Percentiles rank a stretch among this genome's conserved stretches.
Conservation (phyloP, 352 stramenopile species). For the Plasmopara halstedii region DNA sequence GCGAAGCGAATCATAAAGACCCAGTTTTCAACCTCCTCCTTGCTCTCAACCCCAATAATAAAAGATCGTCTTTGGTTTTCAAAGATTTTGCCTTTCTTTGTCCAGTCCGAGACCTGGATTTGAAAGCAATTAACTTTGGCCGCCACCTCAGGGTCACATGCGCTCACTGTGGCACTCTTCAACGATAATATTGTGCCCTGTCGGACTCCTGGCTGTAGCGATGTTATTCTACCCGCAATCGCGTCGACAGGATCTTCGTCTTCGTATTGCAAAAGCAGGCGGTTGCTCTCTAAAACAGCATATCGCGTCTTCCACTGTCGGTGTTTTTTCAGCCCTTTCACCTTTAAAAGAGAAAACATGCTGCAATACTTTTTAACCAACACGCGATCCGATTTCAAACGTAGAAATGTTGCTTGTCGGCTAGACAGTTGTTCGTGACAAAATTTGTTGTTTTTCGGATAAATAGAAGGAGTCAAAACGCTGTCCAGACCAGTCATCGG, state of each 20-base stretch:
- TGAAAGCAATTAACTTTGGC: conserved; percentile 80
- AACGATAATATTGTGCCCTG: conserved; percentile 63
- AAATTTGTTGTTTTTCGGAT: conserved; percentile 5
- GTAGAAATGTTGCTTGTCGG: conserved; percentile 31
- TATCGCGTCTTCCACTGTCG: conserved; percentile 81
- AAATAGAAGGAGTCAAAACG: conserved; percentile 1
- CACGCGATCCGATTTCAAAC: conserved; percentile 57
- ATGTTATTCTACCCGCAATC: not conserved
- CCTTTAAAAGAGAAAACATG: conserved; percentile 67
- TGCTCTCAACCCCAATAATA: conserved; percentile 61
- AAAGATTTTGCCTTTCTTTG: conserved; percentile 66
- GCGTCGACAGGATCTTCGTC: conserved; percentile 25
- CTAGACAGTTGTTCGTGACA: not conserved
- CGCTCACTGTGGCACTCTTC: conserved; percentile 62
- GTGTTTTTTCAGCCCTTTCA: conserved; percentile 47
- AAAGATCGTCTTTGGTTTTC: conserved; percentile 58
- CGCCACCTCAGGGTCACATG: conserved; percentile 60
- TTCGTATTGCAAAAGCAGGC: conserved; percentile 66
- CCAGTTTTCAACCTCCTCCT: conserved; percentile 75
- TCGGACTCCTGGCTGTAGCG: conserved; percentile 18
- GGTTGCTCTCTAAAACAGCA: conserved; percentile 59
- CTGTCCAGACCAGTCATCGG: conserved; percentile 1
- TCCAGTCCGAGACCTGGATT: conserved; percentile 78
- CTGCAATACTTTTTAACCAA: conserved; percentile 79
- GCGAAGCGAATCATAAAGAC: conserved; percentile 81